These are phyloP conservation scores for Pseudohalonectria lignicola DNA, from an alignment of 2,329 filamentous ascomycete species.

Conservation along the genomic window DNA sequence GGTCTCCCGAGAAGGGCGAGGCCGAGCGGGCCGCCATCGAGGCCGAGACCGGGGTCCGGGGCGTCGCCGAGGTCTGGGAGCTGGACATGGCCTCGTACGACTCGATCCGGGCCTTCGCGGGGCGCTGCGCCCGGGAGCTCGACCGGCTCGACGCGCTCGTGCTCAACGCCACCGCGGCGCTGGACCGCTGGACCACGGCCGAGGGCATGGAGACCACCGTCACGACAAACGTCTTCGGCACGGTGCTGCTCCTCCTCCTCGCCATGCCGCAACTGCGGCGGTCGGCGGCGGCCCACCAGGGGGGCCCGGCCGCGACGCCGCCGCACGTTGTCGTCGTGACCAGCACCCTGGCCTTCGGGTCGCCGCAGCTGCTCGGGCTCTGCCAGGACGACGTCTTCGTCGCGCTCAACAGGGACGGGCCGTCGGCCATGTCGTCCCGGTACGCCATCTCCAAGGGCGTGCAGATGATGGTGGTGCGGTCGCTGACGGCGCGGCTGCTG, in stretches of 20 bases:
- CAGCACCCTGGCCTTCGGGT: constrained; percentile 5
- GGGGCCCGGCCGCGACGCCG: no score
- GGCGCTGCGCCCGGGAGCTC: constrained; percentile 11
- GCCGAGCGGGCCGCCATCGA: background rate
- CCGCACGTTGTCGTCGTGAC: background rate
- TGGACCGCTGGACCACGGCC: constrained; percentile 5
- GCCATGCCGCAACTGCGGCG: constrained; percentile 8
- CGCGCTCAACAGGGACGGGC: background rate
- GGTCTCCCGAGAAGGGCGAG: constrained; percentile 14
- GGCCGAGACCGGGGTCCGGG: background rate
- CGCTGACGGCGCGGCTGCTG: constrained; percentile 1
- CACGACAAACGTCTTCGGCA: constrained; percentile 8
- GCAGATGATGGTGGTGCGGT: constrained; percentile 6
- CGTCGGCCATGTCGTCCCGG: background rate
- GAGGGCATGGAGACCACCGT: constrained; percentile 7
- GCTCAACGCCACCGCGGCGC: constrained; percentile 23
- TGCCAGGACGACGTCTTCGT: constrained; percentile 8
- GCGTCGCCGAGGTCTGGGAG: constrained; percentile 21
- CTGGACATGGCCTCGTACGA: constrained; percentile 24
- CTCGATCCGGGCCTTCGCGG: constrained; percentile 21
- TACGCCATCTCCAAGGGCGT: constrained; percentile 12
- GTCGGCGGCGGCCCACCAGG: constrained; percentile 3
- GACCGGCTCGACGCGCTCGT: constrained; percentile 21
- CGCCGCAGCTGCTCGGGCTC: constrained; percentile 11
- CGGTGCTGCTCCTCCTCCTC: constrained; percentile 7